Percentiles rank a stretch among this genome's conserved stretches.
phyloP scores from a whole-genome alignment of 192 early-diverging fungal species.

The Geosiphon pyriformis region DNA sequence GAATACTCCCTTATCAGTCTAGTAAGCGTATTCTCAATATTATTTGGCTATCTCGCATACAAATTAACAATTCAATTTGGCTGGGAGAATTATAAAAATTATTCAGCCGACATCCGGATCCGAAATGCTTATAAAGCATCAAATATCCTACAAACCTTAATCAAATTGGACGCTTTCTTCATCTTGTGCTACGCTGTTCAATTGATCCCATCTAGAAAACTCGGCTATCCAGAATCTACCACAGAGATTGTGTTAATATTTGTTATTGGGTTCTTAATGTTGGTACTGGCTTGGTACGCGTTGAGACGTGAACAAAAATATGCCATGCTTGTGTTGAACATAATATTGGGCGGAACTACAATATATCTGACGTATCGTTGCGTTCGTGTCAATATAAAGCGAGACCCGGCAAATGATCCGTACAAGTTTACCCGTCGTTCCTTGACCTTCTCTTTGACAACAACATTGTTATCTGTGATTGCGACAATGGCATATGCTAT shows the following conservation, averaged over 20 bases:
- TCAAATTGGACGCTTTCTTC: conserved; percentile 44
- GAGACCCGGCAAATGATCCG: conserved; percentile 28
- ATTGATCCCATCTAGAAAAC: conserved; percentile 34
- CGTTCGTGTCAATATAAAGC: conserved; percentile 4
- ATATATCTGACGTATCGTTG: conserved; percentile 32
- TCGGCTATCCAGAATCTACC: conserved; percentile 26
- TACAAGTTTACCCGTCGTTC: conserved; percentile 38
- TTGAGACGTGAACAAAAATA: conserved; percentile 34
- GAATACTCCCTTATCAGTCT: conserved; percentile 42
- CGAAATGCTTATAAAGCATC: conserved; percentile 27
- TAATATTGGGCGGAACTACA: not conserved
- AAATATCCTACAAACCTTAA: conserved; percentile 33
- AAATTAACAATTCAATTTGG: conserved; percentile 36
- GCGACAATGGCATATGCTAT: conserved; percentile 20
- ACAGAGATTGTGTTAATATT: conserved; percentile 35
- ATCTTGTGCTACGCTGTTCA: conserved; percentile 38
- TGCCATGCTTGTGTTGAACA: conserved; percentile 21
- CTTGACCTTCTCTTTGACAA: conserved; percentile 32
- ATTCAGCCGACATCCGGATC: conserved; percentile 37
- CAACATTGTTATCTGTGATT: conserved; percentile 17
- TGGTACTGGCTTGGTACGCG: conserved; percentile 28
- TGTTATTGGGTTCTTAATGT: conserved; percentile 25
- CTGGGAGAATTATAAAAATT: conserved; percentile 42
- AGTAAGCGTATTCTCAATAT: conserved; percentile 30
- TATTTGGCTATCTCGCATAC: conserved; percentile 26